Conservation (phyloP, 1,284 basidiomycete genomes). For the Cryptococcus sp. region DNA sequence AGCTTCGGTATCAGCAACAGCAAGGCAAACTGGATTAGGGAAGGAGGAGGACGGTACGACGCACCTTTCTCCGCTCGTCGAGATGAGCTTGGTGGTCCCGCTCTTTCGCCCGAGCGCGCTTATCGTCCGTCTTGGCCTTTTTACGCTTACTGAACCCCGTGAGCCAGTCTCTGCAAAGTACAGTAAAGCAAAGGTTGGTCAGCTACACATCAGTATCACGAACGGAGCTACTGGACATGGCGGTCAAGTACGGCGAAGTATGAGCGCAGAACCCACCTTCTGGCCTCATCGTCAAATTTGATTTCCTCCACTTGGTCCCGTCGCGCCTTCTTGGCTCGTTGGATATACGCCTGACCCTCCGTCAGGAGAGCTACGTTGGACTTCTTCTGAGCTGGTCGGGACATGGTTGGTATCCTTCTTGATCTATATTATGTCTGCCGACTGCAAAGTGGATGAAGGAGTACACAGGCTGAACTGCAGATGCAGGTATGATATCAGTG, state of each 20-base stretch:
- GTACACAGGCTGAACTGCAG: background rate
- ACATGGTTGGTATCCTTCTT: background rate
- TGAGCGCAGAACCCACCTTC: conserved; percentile 37
- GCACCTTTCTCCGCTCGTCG: conserved; percentile 48
- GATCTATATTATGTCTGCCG: background rate
- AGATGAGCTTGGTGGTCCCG: conserved; percentile 49
- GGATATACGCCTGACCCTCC: conserved; percentile 52
- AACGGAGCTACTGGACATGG: background rate
- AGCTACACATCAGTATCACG: background rate
- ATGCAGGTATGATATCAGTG: background rate
- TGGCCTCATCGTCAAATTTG: conserved; percentile 54
- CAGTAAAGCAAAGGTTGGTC: background rate
- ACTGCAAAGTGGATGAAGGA: background rate
- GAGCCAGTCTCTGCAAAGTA: conserved; percentile 47
- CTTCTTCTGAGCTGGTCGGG: conserved; percentile 15
- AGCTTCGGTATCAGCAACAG: background rate
- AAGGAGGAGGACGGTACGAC: conserved; percentile 5
- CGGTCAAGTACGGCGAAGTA: background rate
- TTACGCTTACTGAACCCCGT: conserved; percentile 55
- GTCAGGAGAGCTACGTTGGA: conserved; percentile 54
- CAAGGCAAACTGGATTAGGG: background rate
- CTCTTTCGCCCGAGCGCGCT: conserved; percentile 48
- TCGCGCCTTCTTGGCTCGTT: conserved; percentile 48
- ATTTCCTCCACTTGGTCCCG: conserved; percentile 53
- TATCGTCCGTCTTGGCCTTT: conserved; percentile 53